A percentile compares a stretch with the other conserved stretches of the same genome.
Conservation (phyloP, 2,329 filamentous ascomycete genomes). For the Botrytis paeoniae region DNA sequence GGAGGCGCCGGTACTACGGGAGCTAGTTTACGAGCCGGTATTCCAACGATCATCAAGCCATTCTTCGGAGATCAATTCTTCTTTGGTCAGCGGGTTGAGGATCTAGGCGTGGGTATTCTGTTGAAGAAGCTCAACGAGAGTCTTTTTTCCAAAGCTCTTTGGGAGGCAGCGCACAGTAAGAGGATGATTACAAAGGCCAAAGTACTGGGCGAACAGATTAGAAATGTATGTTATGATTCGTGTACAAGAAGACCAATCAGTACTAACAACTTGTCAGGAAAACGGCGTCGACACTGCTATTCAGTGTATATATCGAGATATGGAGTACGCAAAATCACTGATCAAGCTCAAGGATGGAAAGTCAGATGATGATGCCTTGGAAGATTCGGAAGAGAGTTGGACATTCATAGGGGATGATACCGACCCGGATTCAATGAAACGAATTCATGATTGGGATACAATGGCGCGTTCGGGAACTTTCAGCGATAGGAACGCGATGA, state of each 20-base stretch:
- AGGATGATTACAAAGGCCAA: constrained; percentile 87
- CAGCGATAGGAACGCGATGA: constrained; percentile 13
- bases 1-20: constrained; percentile 94
- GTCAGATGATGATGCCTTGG: constrained; percentile 51
- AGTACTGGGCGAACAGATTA: constrained; percentile 80
- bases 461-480: constrained; percentile 31
- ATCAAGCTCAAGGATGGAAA: constrained; percentile 64
- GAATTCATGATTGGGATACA: constrained; percentile 37
- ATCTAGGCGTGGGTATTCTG: constrained; percentile 86
- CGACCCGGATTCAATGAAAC: constrained; percentile 35
- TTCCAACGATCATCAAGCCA: constrained; percentile 91
- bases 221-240: constrained; percentile 59
- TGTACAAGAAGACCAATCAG: background rate
- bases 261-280: constrained; percentile 57
- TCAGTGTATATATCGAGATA: constrained; percentile 87
- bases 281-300: constrained; percentile 88
- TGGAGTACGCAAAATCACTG: constrained; percentile 86
- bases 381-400: constrained; percentile 78
- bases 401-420: constrained; percentile 69
- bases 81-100: constrained; percentile 85
- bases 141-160: constrained; percentile 79
- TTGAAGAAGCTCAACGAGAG: constrained; percentile 87
- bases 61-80: constrained; percentile 99
- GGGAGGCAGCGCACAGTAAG: constrained; percentile 86
- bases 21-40: constrained; percentile 82